Evolutionary conservation across 805 yeast species (phyloP).

Genomic region (Wickerhamiella cacticola): DNA sequence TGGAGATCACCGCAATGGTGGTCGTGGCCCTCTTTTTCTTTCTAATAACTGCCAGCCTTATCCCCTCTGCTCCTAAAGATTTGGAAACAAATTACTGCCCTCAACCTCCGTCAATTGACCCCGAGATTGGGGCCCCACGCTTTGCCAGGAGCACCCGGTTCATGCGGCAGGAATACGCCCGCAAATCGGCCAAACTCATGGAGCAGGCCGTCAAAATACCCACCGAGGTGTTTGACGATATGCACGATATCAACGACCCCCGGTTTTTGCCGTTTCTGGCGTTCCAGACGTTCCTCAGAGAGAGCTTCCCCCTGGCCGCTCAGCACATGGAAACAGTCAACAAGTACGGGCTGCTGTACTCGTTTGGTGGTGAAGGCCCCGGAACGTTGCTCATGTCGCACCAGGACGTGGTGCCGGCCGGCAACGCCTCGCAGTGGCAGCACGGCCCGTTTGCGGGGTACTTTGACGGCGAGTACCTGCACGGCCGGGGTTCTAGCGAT

Average conservation of each 20-base stretch:
- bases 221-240: constrained; percentile 51
- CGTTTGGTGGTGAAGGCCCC: constrained; percentile 53
- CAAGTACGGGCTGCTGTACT: constrained; percentile 48
- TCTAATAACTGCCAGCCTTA: constrained; percentile 15
- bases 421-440: constrained; percentile 46
- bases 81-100: constrained; percentile 21
- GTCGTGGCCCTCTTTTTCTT: constrained; percentile 17
- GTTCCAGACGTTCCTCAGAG: constrained; percentile 40
- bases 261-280: constrained; percentile 36
- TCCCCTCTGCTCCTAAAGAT: constrained; percentile 19
- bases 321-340: constrained; percentile 42
- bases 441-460: constrained; percentile 56
- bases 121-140: background rate
- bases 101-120: constrained; percentile 13
- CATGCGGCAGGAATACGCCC: constrained; percentile 14
- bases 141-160: constrained; percentile 11
- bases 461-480: constrained; percentile 53
- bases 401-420: constrained; percentile 72
- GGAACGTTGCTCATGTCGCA: constrained; percentile 70
- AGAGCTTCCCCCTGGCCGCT: constrained; percentile 42
- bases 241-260: constrained; percentile 38
- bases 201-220: constrained; percentile 52
- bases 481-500: constrained; percentile 73
- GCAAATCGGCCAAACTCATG: constrained; percentile 17
- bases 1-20: constrained; percentile 21